Evolutionary conservation across 495 filamentous ascomycete species (phyloP).

Genomic region (Lophiostoma macrostomum): DNA sequence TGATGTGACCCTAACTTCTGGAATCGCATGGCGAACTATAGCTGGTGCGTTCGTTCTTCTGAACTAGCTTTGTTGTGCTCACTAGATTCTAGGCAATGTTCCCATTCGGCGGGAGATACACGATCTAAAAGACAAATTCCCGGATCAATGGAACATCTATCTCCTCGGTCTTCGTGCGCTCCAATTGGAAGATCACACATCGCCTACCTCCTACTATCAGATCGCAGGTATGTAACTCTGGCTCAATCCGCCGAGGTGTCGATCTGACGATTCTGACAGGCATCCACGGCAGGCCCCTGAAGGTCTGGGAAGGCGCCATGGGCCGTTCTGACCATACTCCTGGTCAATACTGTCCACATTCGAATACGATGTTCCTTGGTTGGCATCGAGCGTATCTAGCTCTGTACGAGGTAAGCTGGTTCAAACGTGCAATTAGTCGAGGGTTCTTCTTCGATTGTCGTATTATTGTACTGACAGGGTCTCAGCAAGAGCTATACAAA

Average conservation of each 20-base stretch:
- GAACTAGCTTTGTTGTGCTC: neutral
- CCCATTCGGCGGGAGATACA: conserved; percentile 16
- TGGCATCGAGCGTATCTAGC: conserved; percentile 32
- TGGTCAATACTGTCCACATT: conserved; percentile 48
- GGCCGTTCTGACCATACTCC: conserved; percentile 38
- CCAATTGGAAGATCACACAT: conserved; percentile 34
- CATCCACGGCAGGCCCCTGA: conserved; percentile 52
- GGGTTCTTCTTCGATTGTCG: too few relatives aligned
- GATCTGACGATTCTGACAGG: too few relatives aligned
- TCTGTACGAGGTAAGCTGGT: conserved; percentile 20
- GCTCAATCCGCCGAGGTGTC: too few relatives aligned
- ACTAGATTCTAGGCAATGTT: conserved; percentile 15
- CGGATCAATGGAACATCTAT: conserved; percentile 26
- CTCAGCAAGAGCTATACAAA: conserved; percentile 22
- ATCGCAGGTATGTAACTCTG: conserved; percentile 50
- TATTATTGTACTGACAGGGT: conserved; percentile 5
- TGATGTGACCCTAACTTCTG: too few relatives aligned
- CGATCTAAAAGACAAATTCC: conserved; percentile 23
- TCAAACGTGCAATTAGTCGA: too few relatives aligned
- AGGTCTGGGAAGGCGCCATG: conserved; percentile 44
- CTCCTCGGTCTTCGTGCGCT: conserved; percentile 19
- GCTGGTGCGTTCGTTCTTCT: neutral
- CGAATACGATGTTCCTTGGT: conserved; percentile 13
- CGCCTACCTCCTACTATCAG: conserved; percentile 48
- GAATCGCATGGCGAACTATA: neutral